A percentile compares a stretch with the other conserved stretches of the same genome.
Evolutionary conservation across 129 eudicot genomes (phyloP).

Genomic region (Oenanthe sinensis): DNA sequence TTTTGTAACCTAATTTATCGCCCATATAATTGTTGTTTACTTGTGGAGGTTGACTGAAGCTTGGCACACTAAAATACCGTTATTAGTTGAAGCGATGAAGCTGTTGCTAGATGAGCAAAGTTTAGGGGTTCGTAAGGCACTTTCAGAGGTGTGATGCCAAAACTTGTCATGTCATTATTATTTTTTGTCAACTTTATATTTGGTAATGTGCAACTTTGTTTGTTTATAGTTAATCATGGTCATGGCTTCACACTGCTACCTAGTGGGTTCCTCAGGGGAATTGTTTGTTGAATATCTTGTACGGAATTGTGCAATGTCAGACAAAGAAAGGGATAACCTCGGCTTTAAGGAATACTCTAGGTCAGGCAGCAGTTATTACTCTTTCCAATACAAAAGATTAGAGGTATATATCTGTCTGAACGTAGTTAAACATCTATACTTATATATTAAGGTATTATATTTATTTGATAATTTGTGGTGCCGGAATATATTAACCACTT

Average conservation of each 20-base stretch:
- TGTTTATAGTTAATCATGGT: constrained; percentile 76
- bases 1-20: constrained; percentile 1
- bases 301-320: constrained; percentile 75
- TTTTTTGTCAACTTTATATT: background rate
- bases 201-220: constrained; percentile 11
- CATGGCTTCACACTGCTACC: constrained; percentile 97
- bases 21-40: constrained; percentile 9
- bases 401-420: constrained; percentile 50
- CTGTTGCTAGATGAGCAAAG: constrained; percentile 61
- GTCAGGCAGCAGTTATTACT: constrained; percentile 42
- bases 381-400: constrained; percentile 49
- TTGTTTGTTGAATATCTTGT: constrained; percentile 88
- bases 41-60: constrained; percentile 72
- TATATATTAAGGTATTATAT: background rate
- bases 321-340: constrained; percentile 42
- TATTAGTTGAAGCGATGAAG: constrained; percentile 73
- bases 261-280: constrained; percentile 91
- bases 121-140: constrained; percentile 83
- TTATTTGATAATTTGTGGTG: background rate
- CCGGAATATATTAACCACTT: background rate
- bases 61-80: constrained; percentile 77
- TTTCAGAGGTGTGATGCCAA: constrained; percentile 67
- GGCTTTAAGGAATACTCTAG: constrained; percentile 40
- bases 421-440: background rate
- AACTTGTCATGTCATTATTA: background rate